Evolutionary conservation across 2,329 filamentous ascomycete genomes (phyloP).

Genomic region (Aspergillus hiratsukae): DNA sequence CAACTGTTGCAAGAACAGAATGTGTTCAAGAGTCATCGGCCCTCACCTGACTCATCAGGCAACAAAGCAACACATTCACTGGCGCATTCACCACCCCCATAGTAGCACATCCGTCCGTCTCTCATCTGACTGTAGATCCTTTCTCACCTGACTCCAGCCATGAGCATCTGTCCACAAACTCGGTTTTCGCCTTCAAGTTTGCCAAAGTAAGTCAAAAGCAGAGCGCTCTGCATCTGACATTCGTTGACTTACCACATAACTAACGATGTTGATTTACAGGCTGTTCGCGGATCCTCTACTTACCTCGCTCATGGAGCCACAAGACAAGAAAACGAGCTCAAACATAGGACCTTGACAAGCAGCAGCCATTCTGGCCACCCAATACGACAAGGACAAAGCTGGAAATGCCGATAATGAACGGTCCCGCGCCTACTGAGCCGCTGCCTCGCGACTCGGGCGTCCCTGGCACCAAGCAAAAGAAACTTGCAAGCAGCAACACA

Average conservation of each 20-base stretch:
- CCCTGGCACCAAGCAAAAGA: conserved; percentile 2
- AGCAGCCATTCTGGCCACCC: background rate
- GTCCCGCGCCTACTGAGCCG: background rate
- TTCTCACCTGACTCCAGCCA: conserved; percentile 7
- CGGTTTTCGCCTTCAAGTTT: background rate
- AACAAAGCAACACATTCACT: background rate
- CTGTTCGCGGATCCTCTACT: background rate
- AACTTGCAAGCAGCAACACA: background rate
- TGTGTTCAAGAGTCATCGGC: background rate
- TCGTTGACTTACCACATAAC: background rate
- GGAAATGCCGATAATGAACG: background rate
- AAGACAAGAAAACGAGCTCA: background rate
- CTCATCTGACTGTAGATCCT: conserved; percentile 5
- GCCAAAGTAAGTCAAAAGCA: background rate
- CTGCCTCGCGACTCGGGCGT: background rate
- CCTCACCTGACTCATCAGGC: background rate
- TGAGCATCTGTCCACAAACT: conserved; percentile 2
- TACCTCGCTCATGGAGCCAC: background rate
- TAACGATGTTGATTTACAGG: background rate
- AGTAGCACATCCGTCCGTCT: background rate
- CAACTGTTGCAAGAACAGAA: background rate
- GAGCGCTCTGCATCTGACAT: background rate
- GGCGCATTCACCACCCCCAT: background rate
- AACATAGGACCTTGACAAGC: background rate
- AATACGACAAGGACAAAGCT: background rate